Conservation (phyloP, 352 stramenopile genomes). For the Pythium coloratum region DNA sequence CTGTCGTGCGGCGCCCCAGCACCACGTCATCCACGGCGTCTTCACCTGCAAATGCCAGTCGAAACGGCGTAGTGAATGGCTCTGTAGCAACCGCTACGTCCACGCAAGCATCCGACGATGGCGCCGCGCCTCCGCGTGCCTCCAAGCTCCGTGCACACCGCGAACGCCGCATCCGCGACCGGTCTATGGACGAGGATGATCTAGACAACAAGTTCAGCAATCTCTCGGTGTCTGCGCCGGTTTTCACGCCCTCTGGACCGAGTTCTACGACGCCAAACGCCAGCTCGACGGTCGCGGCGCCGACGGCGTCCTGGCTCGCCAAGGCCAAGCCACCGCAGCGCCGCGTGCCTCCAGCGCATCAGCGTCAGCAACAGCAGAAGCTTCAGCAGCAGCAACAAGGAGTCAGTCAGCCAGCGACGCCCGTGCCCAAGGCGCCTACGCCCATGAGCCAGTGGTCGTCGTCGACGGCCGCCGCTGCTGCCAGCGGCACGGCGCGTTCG, state of each 20-base stretch:
- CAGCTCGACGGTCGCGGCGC: conserved; percentile 14
- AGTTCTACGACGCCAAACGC: conserved; percentile 9
- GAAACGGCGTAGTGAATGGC: not conserved
- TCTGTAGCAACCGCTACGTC: not conserved
- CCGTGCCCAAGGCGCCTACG: conserved; percentile 21
- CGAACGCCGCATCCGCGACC: conserved; percentile 58
- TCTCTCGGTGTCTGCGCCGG: conserved; percentile 49
- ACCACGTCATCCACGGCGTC: not conserved
- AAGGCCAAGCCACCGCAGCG: conserved; percentile 30
- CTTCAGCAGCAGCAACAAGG: conserved; percentile 10
- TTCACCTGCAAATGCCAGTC: not conserved
- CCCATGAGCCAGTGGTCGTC: conserved; percentile 32
- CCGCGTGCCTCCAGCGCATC: conserved; percentile 25
- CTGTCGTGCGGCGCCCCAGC: conserved; percentile 8
- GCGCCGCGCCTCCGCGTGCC: conserved; percentile 12
- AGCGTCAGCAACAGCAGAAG: conserved; percentile 20
- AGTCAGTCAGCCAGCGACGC: conserved; percentile 3
- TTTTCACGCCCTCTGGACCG: conserved; percentile 35
- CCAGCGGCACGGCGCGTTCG: conserved; percentile 6
- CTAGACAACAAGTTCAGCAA: conserved; percentile 67
- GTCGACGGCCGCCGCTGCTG: conserved; percentile 15
- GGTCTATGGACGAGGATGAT: conserved; percentile 57
- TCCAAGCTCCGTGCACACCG: conserved; percentile 65
- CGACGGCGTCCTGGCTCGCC: conserved; percentile 30
- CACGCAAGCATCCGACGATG: not conserved